Base-by-base conservation (phyloP, 208 protist species). In the Leishmania martiniquensis region DNA sequence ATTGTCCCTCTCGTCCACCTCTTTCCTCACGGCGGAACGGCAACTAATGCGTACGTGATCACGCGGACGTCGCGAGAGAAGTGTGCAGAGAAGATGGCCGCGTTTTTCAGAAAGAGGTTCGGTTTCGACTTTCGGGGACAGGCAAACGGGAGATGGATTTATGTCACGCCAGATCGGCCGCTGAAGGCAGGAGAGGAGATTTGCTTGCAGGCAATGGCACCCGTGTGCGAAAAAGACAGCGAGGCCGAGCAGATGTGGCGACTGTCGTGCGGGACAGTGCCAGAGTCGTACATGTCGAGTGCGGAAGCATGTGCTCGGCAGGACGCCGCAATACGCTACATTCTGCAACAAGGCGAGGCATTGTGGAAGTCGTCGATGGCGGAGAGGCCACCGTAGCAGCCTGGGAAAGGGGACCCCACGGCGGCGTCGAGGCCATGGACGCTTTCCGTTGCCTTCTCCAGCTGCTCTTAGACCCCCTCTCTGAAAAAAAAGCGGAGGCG, bases 1-100 rank as follows among this genome's bases (percentile, higher is more conserved):
- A 89, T 97, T 54, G 87, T 97, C 51, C 94, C 94, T 0, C 15
- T 97, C 12, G 87, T 97, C n/a, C 94, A 97, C 73, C 65, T 96
- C 4, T 95, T 97, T 73, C 92, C 94, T 7, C 94, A 97, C 76
- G 94, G 94, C 10, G 94, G 94, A 4, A 83, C 74, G 37, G 71
- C 67, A 0, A 96, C 92, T 20, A 97, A 97, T 72, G 63, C 83
- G 1, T 93, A 89, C 80, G 69, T 95, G 25, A 84, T 97, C 45
- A 76, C 91, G 3, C 92, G 94, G 45, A 93, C 85, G 17, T 81
- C 80, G 22, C 87, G 86, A 15, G 80, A 81, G 5, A 47, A 66
- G 0, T 87, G 86, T 6, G 81, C 85, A 20, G 76, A 85, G 70
- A 83, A 89, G 39, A 90, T 96, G 74, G 76, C 77, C 25, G 63